These are phyloP conservation scores for Paecilomyces dactylethromorphus DNA, from an alignment of 2,329 filamentous ascomycete species.

Conservation along the genomic window DNA sequence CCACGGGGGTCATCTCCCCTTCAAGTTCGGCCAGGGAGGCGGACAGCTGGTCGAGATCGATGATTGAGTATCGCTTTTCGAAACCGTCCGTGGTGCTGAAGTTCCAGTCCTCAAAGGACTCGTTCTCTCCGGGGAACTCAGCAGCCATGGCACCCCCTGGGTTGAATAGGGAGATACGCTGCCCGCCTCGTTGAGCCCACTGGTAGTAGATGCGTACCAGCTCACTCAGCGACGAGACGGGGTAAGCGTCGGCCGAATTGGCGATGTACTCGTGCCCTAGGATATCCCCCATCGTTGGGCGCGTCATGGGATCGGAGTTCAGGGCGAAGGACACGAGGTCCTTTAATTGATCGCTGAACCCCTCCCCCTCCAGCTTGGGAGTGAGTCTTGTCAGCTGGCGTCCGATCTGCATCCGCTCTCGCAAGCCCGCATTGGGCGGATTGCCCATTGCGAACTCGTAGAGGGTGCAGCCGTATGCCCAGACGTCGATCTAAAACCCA, in stretches of 20 bases:
- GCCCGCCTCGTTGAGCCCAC: constrained; percentile 43
- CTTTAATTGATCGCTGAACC: constrained; percentile 39
- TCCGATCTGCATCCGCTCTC: constrained; percentile 42
- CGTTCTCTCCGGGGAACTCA: constrained; percentile 40
- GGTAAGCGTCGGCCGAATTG: constrained; percentile 36
- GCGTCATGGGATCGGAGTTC: constrained; percentile 35
- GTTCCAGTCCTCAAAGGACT: constrained; percentile 53
- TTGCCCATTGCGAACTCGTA: constrained; percentile 45
- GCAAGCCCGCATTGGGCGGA: constrained; percentile 42
- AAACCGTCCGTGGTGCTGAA: constrained; percentile 60
- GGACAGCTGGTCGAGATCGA: constrained; percentile 39
- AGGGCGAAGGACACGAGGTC: constrained; percentile 39
- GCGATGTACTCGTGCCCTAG: constrained; percentile 40
- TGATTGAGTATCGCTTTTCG: constrained; percentile 45
- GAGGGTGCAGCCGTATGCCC: constrained; percentile 45
- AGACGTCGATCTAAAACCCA: constrained; percentile 38
- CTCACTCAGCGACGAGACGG: constrained; percentile 38
- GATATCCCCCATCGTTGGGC: constrained; percentile 42
- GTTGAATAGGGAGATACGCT: constrained; percentile 53
- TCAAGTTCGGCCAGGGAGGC: constrained; percentile 41
- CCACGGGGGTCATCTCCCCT: constrained; percentile 30
- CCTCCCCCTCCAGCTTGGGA: constrained; percentile 35
- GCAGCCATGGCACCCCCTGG: constrained; percentile 53
- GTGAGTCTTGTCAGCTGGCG: constrained; percentile 37
- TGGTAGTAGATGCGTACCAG: constrained; percentile 43